phyloP scores from a whole-genome alignment of 768 basidiomycete genomes.

The Mycena venus region DNA sequence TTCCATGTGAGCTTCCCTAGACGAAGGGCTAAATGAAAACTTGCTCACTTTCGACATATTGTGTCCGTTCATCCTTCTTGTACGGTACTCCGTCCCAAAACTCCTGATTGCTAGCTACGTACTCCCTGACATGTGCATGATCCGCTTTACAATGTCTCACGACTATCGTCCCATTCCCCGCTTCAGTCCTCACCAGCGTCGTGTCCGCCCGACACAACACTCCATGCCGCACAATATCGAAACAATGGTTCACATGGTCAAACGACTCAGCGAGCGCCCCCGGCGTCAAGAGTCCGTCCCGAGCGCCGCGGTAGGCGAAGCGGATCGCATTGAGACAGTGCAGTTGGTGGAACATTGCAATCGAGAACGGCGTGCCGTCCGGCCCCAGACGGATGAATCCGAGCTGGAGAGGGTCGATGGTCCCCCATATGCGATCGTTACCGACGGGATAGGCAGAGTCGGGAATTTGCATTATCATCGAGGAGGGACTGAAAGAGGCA shows the following conservation, averaged over 20 bases:
- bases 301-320: constrained; percentile 25
- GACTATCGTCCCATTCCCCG: neutral
- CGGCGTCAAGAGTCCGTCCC: constrained; percentile 27
- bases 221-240: constrained; percentile 32
- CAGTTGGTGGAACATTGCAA: constrained; percentile 46
- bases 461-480: neutral
- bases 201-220: constrained; percentile 29
- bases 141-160: neutral
- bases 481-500: neutral
- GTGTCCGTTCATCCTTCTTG: neutral
- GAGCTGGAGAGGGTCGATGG: constrained; percentile 20
- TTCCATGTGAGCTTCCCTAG: neutral
- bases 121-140: neutral
- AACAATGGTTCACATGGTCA: constrained; percentile 33
- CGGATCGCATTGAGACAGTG: constrained; percentile 46
- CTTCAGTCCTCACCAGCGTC: constrained; percentile 2
- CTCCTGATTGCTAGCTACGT: neutral
- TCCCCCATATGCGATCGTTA: constrained; percentile 23
- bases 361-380: constrained; percentile 37
- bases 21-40: too few species aligned
- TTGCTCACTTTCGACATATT: neutral
- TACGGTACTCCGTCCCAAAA: neutral
- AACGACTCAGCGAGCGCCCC: constrained; percentile 18
- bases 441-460: constrained; percentile 11
- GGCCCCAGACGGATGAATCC: constrained; percentile 38